These are phyloP conservation scores for Populus alba DNA, from an alignment of 345 rosid genomes.

Conservation along the genomic window DNA sequence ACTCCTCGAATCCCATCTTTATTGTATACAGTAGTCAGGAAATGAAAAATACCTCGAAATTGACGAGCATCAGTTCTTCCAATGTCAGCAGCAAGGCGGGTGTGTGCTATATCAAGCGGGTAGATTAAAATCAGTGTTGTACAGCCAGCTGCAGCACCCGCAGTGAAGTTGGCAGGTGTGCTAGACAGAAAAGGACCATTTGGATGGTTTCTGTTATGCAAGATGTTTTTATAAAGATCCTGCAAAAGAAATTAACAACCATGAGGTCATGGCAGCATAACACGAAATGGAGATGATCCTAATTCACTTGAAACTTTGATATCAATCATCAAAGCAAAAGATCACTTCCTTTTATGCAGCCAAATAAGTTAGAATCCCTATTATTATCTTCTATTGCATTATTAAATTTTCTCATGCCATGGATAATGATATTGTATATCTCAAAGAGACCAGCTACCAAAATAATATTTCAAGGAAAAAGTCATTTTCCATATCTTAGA, in stretches of 20 bases:
- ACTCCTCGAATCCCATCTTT: constrained; percentile 82
- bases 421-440: neutral
- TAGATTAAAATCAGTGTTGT: constrained; percentile 72
- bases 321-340: neutral
- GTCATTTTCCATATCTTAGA: neutral
- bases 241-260: constrained; percentile 27
- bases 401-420: neutral
- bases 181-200: constrained; percentile 57
- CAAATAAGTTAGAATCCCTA: neutral
- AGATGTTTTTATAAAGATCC: constrained; percentile 76
- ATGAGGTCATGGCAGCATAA: constrained; percentile 1
- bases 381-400: neutral
- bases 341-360: neutral
- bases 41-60: constrained; percentile 78
- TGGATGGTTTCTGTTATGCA: constrained; percentile 49
- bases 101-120: constrained; percentile 91
- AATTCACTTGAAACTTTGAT: neutral
- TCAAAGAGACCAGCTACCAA: neutral
- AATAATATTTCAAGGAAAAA: neutral
- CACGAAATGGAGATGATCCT: neutral
- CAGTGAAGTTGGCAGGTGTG: constrained; percentile 73
- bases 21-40: constrained; percentile 59
- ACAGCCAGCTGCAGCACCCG: constrained; percentile 94
- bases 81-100: constrained; percentile 85
- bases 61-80: constrained; percentile 81